phyloP scores from a whole-genome alignment of 2,329 filamentous ascomycete species.

The Fusarium bactridioides region DNA sequence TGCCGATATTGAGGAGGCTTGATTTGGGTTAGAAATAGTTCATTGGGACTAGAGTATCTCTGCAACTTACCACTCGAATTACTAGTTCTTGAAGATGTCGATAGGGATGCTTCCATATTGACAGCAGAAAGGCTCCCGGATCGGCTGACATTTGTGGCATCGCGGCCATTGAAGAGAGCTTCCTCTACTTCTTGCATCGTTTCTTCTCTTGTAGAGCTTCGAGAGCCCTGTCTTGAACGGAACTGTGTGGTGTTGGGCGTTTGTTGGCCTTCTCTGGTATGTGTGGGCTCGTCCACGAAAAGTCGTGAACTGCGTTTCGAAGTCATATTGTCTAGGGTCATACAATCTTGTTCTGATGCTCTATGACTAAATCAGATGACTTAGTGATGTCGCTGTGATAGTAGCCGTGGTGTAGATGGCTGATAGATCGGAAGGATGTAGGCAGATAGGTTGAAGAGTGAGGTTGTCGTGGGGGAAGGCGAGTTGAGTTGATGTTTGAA shows the following conservation, averaged over 20 bases:
- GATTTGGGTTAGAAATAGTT: slow-evolving; percentile 6
- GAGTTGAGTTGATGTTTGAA: slow-evolving; percentile 2
- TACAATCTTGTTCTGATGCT: background rate
- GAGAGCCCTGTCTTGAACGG: slow-evolving; percentile 43
- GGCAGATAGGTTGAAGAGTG: slow-evolving; percentile 9
- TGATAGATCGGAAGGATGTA: background rate
- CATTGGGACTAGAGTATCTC: background rate
- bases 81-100: slow-evolving; percentile 11
- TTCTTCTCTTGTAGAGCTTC: slow-evolving; percentile 43
- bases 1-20: slow-evolving; percentile 31
- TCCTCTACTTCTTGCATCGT: slow-evolving; percentile 40
- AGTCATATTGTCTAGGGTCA: slow-evolving; percentile 27
- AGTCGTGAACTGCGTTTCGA: slow-evolving; percentile 37
- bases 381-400: background rate
- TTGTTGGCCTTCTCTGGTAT: slow-evolving; percentile 15
- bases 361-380: background rate
- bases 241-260: slow-evolving; percentile 31
- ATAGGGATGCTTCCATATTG: slow-evolving; percentile 24
- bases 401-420: background rate
- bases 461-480: slow-evolving; percentile 22
- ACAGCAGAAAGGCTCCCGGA: slow-evolving; percentile 25
- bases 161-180: slow-evolving; percentile 25
- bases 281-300: slow-evolving; percentile 30
- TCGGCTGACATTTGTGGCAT: slow-evolving; percentile 20
- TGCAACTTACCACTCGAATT: slow-evolving; percentile 33